A percentile compares a stretch with the other conserved stretches of the same genome.
phyloP scores from a whole-genome alignment of 495 filamentous ascomycete genomes.

The Annulohypoxylon moriforme region DNA sequence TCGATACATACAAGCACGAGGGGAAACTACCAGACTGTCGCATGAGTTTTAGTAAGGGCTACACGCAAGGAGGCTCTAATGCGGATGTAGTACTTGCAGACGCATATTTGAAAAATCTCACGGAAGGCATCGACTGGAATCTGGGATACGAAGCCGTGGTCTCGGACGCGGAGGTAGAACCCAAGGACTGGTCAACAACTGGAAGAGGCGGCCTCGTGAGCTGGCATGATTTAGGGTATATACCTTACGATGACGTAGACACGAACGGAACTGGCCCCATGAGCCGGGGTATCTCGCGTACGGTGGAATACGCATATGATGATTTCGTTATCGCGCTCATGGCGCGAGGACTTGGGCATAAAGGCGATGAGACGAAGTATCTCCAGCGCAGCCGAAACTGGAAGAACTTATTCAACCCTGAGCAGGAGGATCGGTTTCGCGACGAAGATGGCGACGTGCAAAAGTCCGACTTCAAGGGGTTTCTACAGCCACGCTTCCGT shows the following conservation, averaged over 20 bases:
- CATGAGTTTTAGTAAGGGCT: constrained; percentile 73
- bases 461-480: constrained; percentile 68
- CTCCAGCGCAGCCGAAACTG: constrained; percentile 66
- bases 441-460: constrained; percentile 37
- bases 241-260: constrained; percentile 71
- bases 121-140: constrained; percentile 70
- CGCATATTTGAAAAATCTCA: constrained; percentile 73
- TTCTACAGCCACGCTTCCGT: constrained; percentile 71
- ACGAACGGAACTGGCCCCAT: constrained; percentile 67
- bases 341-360: constrained; percentile 64
- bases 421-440: constrained; percentile 52
- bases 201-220: constrained; percentile 72
- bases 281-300: constrained; percentile 72
- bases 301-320: constrained; percentile 80
- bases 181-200: constrained; percentile 69
- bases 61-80: constrained; percentile 79
- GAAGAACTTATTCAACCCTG: constrained; percentile 63
- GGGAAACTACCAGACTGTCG: constrained; percentile 70
- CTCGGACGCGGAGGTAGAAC: constrained; percentile 77
- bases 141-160: constrained; percentile 75
- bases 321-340: constrained; percentile 71
- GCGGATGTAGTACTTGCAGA: constrained; percentile 77
- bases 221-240: constrained; percentile 71
- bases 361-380: constrained; percentile 66
- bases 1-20: constrained; percentile 77